Evolutionary conservation across 148 eudicot genomes (phyloP).

Genomic region (Cornus florida): DNA sequence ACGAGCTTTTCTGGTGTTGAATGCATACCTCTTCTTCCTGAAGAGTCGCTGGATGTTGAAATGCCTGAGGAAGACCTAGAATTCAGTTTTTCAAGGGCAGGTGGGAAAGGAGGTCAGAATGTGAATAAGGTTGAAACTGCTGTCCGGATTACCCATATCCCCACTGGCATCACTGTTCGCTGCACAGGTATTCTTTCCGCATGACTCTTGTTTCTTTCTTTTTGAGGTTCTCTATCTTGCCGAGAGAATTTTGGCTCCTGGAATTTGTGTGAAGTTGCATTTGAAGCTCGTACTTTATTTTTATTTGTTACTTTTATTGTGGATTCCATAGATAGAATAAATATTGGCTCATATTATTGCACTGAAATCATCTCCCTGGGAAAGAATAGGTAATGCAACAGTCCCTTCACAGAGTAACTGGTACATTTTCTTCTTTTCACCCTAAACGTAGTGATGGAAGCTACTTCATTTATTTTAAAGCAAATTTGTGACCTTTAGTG

Average conservation of each 20-base stretch:
- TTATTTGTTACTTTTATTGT: not conserved
- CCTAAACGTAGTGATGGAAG: not conserved
- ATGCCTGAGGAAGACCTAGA: slow-evolving; percentile 97
- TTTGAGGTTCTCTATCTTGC: not conserved
- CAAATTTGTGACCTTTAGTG: too few species aligned
- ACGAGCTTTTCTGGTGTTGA: slow-evolving; percentile 97
- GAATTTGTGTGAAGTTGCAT: not conserved
- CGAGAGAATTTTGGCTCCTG: not conserved
- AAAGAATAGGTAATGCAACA: not conserved
- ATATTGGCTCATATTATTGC: not conserved
- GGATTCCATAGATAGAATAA: not conserved
- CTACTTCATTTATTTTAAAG: too few species aligned
- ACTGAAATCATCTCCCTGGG: not conserved
- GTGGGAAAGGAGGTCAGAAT: slow-evolving; percentile 97
- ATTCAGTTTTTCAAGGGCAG: slow-evolving; percentile 74
- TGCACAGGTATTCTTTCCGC: slow-evolving; percentile 64
- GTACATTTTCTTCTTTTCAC: not conserved
- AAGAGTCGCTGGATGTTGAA: slow-evolving; percentile 76
- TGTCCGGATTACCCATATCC: slow-evolving; percentile 92
- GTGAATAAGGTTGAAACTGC: slow-evolving; percentile 99
- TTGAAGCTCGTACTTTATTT: not conserved
- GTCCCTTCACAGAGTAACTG: not conserved
- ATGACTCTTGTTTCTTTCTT: slow-evolving; percentile 2
- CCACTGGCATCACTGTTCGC: slow-evolving; percentile 82
- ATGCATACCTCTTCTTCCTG: slow-evolving; percentile 97